Evolutionary conservation across 129 eudicot species (phyloP), one percentile per base, ranked within the genome.

Genomic region (Heracleum sosnowskyi): DNA sequence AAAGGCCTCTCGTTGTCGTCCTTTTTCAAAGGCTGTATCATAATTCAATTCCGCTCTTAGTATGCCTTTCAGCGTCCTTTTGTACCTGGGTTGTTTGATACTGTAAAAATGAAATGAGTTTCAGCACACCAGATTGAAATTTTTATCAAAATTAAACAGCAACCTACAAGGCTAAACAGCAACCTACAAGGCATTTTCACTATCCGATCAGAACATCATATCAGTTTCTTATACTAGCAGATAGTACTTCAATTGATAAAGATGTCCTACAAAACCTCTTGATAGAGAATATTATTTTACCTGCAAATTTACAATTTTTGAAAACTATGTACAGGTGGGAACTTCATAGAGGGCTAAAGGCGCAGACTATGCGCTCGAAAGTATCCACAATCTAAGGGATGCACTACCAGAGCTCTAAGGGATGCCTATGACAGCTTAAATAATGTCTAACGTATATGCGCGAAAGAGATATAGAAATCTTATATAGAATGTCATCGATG

Each of bases 341-440:
- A 88, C 82, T 37, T 89, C 97, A 5, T 89, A 90, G 33, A 87
- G 96, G 47, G 86, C 83, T 81, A 91, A 91, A 91, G 98, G 97
- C 20, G 98, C 98, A 37, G 97, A 94, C 83, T 91, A 91, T 33
- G 98, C 90, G 9, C 75, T 94, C 51, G 97, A 91, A 83, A 94
- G 96, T 88, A 94, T 94, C 34, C 98, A 94, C 81, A 91, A 94
- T 79, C 69, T 94, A 0, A 84, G 86, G 84, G 98, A 94, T 83
- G 97, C 97, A 34, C 75, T 94, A 18, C 98, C 98, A 5, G 93
- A 91, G 86, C 89, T 94, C 1, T 94, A n/a, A n/a, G 98, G 96
- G 89, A 89, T 97, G 75, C 85, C 91, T 31, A 96, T 91, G 42
- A 89, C 88, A 51, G 97, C 98, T 75, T 90, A 88, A 77, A 64